Percentiles rank a stretch among this genome's conserved stretches.
These are phyloP conservation scores for Ormosia semicastrata DNA, from an alignment of 306 rosid genomes.

Conservation along the genomic window DNA sequence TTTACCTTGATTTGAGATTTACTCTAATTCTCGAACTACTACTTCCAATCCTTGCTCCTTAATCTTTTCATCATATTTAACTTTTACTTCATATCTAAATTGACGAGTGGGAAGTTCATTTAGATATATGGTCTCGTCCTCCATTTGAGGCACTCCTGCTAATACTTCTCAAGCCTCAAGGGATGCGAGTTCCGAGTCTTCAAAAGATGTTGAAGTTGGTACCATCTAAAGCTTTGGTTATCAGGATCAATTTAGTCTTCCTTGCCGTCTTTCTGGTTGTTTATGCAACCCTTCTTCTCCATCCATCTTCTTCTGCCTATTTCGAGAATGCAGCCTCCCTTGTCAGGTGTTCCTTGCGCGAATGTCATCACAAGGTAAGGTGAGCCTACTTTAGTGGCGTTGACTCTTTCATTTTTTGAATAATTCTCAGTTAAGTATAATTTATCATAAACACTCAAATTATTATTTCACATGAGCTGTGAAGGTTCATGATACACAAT, in stretches of 20 bases:
- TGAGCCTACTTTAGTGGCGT: slow-evolving; percentile 40
- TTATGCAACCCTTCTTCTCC: slow-evolving; percentile 62
- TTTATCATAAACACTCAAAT: too few relatives aligned
- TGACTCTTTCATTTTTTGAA: background rate
- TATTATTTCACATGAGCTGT: too few relatives aligned
- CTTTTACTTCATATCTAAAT: background rate
- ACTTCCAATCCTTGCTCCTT: slow-evolving; percentile 14
- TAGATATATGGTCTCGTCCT: slow-evolving; percentile 14
- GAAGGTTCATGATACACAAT: too few relatives aligned
- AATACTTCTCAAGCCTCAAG: background rate
- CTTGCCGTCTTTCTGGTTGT: slow-evolving; percentile 46
- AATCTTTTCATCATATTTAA: slow-evolving; percentile 19
- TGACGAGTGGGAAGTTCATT: background rate
- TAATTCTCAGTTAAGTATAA: too few relatives aligned
- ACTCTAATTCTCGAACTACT: slow-evolving; percentile 46
- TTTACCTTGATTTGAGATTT: slow-evolving; percentile 33
- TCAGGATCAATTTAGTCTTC: slow-evolving; percentile 57
- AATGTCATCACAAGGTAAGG: slow-evolving; percentile 79
- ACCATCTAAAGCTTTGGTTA: slow-evolving; percentile 58
- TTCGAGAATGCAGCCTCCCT: slow-evolving; percentile 55
- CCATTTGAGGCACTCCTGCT: background rate
- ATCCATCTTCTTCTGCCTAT: slow-evolving; percentile 55
- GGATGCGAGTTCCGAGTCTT: slow-evolving; percentile 38
- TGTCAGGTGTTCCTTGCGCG: slow-evolving; percentile 60
- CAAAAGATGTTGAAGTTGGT: slow-evolving; percentile 47